phyloP scores from a whole-genome alignment of 2,329 filamentous ascomycete species.

The Fusarium nygamai region DNA sequence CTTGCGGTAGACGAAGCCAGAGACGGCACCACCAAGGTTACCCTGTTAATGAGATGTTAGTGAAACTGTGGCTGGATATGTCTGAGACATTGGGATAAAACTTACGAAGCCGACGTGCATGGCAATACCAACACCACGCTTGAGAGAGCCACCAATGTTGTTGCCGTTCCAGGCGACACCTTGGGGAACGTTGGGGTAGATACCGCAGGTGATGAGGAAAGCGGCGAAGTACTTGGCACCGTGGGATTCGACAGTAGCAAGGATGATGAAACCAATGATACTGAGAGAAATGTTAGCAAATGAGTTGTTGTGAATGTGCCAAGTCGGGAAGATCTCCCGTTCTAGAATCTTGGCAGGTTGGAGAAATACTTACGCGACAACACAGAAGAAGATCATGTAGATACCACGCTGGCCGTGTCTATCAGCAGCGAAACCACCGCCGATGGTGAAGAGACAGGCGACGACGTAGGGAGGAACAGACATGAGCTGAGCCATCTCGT shows the following conservation, averaged over 20 bases:
- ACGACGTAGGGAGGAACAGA: slow-evolving; percentile 52
- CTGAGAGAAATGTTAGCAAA: slow-evolving; percentile 37
- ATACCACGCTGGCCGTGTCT: slow-evolving; percentile 49
- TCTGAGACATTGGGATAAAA: slow-evolving; percentile 5
- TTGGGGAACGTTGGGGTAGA: slow-evolving; percentile 65
- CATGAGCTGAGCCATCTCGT: slow-evolving; percentile 52
- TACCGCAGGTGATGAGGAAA: slow-evolving; percentile 53
- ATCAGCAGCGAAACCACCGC: slow-evolving; percentile 56
- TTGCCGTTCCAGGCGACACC: slow-evolving; percentile 68
- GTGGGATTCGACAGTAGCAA: slow-evolving; percentile 47
- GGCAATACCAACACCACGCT: slow-evolving; percentile 65
- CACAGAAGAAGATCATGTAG: slow-evolving; percentile 51
- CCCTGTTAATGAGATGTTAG: slow-evolving; percentile 43
- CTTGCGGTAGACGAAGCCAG: slow-evolving; percentile 49
- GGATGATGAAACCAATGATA: slow-evolving; percentile 48
- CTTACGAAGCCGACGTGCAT: slow-evolving; percentile 61
- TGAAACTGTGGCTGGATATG: slow-evolving; percentile 3
- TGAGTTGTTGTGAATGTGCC: background rate
- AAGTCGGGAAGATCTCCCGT: slow-evolving; percentile 14
- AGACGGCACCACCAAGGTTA: slow-evolving; percentile 50
- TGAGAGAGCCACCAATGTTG: slow-evolving; percentile 65
- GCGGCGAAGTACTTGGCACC: slow-evolving; percentile 59
- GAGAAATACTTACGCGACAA: slow-evolving; percentile 45
- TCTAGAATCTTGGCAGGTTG: slow-evolving; percentile 8
- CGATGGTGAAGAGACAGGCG: slow-evolving; percentile 50